Conservation (phyloP, 2,329 filamentous ascomycete species). For the Fusarium pseudonygamai region DNA sequence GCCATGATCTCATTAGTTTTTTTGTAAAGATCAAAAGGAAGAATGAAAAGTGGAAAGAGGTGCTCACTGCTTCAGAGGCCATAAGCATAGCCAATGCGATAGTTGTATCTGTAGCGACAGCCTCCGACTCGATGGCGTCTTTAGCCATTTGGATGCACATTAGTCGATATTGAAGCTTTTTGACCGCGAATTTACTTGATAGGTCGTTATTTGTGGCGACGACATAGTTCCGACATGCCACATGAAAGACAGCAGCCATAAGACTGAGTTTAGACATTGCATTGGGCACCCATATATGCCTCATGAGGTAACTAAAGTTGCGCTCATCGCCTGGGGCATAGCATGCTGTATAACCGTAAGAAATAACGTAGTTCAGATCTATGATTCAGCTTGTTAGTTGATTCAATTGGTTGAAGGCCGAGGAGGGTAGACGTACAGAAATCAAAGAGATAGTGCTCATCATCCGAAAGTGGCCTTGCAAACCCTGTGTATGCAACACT, state of each 20-base stretch:
- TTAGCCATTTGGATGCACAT: conserved; percentile 11
- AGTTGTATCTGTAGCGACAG: conserved; percentile 2
- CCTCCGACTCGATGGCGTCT: background rate
- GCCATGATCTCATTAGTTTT: background rate
- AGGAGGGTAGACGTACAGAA: background rate
- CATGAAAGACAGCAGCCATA: conserved; percentile 28
- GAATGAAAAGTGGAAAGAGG: background rate
- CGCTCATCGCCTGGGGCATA: background rate
- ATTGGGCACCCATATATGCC: conserved; percentile 19
- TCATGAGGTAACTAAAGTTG: background rate
- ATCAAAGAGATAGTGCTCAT: conserved; percentile 20
- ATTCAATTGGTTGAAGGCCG: background rate
- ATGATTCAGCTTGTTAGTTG: background rate
- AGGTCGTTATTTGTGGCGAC: conserved; percentile 7
- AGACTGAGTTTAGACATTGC: conserved; percentile 20
- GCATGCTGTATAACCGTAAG: conserved; percentile 10
- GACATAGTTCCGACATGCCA: conserved; percentile 32
- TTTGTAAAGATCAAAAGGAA: rapidly evolving
- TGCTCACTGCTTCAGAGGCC: conserved; percentile 17
- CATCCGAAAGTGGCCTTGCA: conserved; percentile 7
- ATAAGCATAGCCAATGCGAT: conserved; percentile 11
- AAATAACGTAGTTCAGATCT: conserved; percentile 6
- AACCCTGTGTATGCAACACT: background rate
- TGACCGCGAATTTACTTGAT: background rate
- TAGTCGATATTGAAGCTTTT: conserved; percentile 7